Evolutionary conservation across 192 early-diverging fungal species (phyloP), one percentile per base, ranked within the genome.

Genomic region (Chytriomyces confervae): DNA sequence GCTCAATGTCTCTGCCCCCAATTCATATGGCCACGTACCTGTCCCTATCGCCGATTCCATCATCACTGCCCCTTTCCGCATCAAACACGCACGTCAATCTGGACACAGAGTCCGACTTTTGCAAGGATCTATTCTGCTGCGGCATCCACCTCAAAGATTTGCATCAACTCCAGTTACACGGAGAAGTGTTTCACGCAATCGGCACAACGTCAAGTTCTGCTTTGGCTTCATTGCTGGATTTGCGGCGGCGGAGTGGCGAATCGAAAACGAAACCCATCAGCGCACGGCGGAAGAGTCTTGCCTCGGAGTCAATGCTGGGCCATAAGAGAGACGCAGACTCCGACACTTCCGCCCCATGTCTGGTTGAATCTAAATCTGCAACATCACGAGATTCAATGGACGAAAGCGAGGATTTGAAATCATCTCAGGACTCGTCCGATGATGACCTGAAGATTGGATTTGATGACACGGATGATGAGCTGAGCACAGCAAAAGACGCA

Each of bases 81-180:
- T 57, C 53, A 57, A 57, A 13, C 16, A 57, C 53, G 20, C 53
- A 57, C 16, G 13, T 57, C 53, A 57, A 57, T 13, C 13, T 57
- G 53, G 16, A n/a, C 3, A 76, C 74, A 2, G 95, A 97, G 81
- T 88, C 87, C 78, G 87, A 88, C 62, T 97, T 95, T 81, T 95
- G 94, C 85, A 91, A 92, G 80, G 93, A 97, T 86, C 95, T 96
- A 74, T 89, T 87, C 48, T 97, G 95, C 87, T 97, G 95, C 80
- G 95, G 95, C 45, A 86, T 95, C 27, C 84, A 91, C 50, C 86
- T 97, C 66, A 86, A 88, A 69, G 93, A 95, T 79, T 83, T 97
- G 69, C 95, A 97, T 86, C 94, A 93, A 75, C 90, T 97, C 66
- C 83, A 96, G 47, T 90, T 93, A 80, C 95, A 97, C 82, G 95